Base-by-base conservation (phyloP, 2,329 filamentous ascomycete genomes). In the Trichoderma sp. region DNA sequence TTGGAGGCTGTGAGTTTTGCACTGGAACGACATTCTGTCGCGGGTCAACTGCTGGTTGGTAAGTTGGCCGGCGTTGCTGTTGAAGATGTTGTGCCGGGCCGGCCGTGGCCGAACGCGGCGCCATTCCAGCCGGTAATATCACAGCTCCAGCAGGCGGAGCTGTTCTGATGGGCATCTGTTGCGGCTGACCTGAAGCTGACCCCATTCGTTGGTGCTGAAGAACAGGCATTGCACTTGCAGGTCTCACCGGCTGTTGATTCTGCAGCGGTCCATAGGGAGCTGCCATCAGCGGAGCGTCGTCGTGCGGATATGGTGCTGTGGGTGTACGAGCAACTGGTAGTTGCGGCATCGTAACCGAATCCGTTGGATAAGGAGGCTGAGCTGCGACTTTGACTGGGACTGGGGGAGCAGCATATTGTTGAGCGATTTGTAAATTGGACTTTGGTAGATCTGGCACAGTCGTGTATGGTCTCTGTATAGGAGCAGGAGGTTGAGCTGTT, bases 191-290 rank as follows among this genome's bases (percentile, higher is more conserved):
- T 5, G 57, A 52, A 39, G 52, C 25, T 1, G 64, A 12, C 22
- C 50, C 54, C 25, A 25, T 25, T 59, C 59, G 45, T 19, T 42
- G 32, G 22, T 64, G 32, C 5, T 64, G 67, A 32, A 68, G 54
- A 22, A 59, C 37, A 1, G 68, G 60, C 70, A 71, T 71, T 4
- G 58, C 68, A 25, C 67, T 70, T 19, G 64, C 67, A 5, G 70
- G 70, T 15, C 67, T 54, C 32, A n/a, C 6, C 12, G 67, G 63
- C 5, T 70, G 70, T n/a, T 66, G 54, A 42, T 4, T 53, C 32
- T 63, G 56, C 17, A 61, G 54, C 39, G 61, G 61, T 12, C 39
- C 54, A 25, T 64, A 64, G 6, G 48, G 19, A 34, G 42, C 13
- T 19, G n/a, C 27, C 3, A 50, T 22, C 12, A 35, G 52, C 5